Conservation (phyloP, 768 basidiomycete genomes). For the Inosperma sp. region DNA sequence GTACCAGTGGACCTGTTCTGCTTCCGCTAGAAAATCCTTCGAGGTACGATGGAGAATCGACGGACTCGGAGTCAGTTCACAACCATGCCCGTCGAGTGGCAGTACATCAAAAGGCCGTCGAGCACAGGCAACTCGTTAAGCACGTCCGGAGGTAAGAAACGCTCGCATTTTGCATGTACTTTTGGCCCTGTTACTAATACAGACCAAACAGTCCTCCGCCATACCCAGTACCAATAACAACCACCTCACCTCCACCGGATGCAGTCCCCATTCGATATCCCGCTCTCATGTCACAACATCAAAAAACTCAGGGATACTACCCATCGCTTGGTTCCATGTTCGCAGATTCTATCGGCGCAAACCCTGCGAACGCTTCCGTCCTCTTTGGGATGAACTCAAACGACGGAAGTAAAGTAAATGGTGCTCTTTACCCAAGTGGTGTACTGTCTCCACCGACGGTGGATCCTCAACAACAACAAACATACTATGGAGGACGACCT, state of each 20-base stretch:
- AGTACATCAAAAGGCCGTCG: conserved; percentile 25
- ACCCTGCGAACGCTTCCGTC: conserved; percentile 38
- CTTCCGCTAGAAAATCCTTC: conserved; percentile 68
- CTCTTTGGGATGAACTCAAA: conserved; percentile 31
- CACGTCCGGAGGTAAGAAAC: neutral
- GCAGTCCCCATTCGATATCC: conserved; percentile 54
- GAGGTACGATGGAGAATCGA: conserved; percentile 45
- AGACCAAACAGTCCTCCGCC: conserved; percentile 19
- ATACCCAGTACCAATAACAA: conserved; percentile 60
- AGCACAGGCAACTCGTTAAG: neutral
- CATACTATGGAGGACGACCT: conserved; percentile 1
- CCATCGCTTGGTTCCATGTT: conserved; percentile 81
- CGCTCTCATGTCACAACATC: conserved; percentile 74
- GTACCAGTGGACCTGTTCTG: conserved; percentile 27
- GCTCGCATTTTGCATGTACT: neutral
- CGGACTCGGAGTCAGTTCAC: conserved; percentile 42
- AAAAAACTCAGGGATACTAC: conserved; percentile 70
- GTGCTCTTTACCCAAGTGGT: conserved; percentile 29
- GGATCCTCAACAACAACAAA: conserved; percentile 13
- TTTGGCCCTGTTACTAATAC: neutral
- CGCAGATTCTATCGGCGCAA: conserved; percentile 30
- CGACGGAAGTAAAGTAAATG: conserved; percentile 5
- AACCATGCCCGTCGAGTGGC: conserved; percentile 24
- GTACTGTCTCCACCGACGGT: conserved; percentile 32
- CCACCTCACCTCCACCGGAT: conserved; percentile 63